A percentile compares a stretch with the other conserved stretches of the same genome.
phyloP scores from a whole-genome alignment of 140 eudicot species.

The Ambrosia hybrid region DNA sequence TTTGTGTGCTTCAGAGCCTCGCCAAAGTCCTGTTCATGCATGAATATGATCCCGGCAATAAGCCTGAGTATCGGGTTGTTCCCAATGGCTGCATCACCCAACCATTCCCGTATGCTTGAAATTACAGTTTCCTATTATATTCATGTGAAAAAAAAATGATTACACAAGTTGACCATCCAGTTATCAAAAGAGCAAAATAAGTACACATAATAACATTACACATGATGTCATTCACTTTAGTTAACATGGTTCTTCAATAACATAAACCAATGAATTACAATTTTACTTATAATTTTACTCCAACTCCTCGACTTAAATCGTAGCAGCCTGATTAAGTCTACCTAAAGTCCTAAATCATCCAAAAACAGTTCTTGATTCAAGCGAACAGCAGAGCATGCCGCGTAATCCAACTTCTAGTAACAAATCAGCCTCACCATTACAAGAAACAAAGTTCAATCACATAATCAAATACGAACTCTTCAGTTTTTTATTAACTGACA shows the following conservation, averaged over 20 bases:
- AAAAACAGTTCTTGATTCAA: not conserved
- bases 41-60: slow-evolving; percentile 82
- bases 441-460: not conserved
- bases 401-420: not conserved
- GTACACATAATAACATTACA: not conserved
- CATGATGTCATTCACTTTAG: slow-evolving; percentile 2
- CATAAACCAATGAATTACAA: not conserved
- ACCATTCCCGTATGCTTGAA: slow-evolving; percentile 76
- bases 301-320: not conserved
- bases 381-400: not conserved
- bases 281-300: not conserved
- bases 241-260: not conserved
- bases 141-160: not conserved
- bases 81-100: slow-evolving; percentile 79
- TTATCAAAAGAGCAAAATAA: slow-evolving; percentile 1
- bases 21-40: slow-evolving; percentile 80
- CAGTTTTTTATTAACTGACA: no score
- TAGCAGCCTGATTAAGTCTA: not conserved
- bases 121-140: slow-evolving; percentile 57
- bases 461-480: not conserved
- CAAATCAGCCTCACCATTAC: not conserved
- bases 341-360: not conserved
- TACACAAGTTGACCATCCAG: slow-evolving; percentile 12
- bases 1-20: slow-evolving; percentile 89
- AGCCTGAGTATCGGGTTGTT: slow-evolving; percentile 75